Percentiles rank a stretch among this genome's conserved stretches.
These are phyloP conservation scores for Entomortierella chlamydospora DNA, from an alignment of 192 early-diverging fungal species.

Conservation along the genomic window DNA sequence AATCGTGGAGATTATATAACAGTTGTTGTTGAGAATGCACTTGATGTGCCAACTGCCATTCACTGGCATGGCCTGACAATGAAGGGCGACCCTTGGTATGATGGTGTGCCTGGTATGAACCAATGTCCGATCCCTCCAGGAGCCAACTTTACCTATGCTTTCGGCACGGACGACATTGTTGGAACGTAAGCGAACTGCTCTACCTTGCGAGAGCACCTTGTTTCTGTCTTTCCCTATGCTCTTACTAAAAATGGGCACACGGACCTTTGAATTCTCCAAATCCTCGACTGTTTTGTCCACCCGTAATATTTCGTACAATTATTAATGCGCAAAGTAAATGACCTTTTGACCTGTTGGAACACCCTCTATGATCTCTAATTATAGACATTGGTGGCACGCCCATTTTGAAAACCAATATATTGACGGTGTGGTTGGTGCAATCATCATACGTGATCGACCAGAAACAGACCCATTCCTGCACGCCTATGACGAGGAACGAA, in stretches of 20 bases:
- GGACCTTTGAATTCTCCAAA: no score
- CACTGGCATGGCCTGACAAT: constrained; percentile 67
- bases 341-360: neutral
- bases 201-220: neutral
- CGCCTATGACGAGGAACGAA: constrained; percentile 58
- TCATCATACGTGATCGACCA: constrained; percentile 54
- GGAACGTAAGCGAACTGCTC: constrained; percentile 58
- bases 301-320: no score
- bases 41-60: constrained; percentile 58
- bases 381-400: constrained; percentile 60
- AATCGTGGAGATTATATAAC: constrained; percentile 60
- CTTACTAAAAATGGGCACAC: neutral
- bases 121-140: constrained; percentile 63
- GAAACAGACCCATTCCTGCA: constrained; percentile 46
- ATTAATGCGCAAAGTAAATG: neutral
- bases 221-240: constrained; percentile 19
- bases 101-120: constrained; percentile 74
- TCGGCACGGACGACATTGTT: constrained; percentile 43
- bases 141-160: constrained; percentile 55
- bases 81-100: constrained; percentile 46
- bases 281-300: constrained; percentile 2
- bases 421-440: constrained; percentile 53
- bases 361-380: constrained; percentile 4
- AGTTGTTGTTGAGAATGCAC: constrained; percentile 59
- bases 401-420: constrained; percentile 57